Base-by-base conservation (phyloP, 768 basidiomycete species). In the Hemileccinum impolitum region DNA sequence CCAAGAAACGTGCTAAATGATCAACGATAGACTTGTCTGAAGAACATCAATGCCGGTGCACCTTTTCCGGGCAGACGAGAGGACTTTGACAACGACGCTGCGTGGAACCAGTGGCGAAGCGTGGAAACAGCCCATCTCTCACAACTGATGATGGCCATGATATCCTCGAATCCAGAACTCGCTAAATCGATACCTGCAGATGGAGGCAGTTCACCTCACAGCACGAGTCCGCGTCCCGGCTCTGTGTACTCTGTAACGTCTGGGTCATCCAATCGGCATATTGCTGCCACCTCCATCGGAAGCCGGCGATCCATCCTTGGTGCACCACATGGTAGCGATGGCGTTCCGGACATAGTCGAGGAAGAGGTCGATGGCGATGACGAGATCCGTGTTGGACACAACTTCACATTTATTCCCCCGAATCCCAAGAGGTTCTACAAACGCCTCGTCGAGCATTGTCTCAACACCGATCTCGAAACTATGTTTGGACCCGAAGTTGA, bases 401-500 rank as follows among this genome's bases (percentile, higher is more conserved):
- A 85, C 58, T 96, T 94, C 73, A 90, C 89, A 0, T 96, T 81
- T 64, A 92, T 98, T 52, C 94, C 94, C 3, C 84, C 91, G 14
- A 90, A 89, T 62, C 89, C 94, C 7, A 82, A 80, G 67, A 83
- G 80, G 59, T 90, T 79, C 65, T 99, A 95, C 75, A 82, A 83
- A 55, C 81, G 89, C 11, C 76, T 98, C 14, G 77, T 96, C 25
- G 85, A 91, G 63, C 74, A 80, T 47, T 93, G 93, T 62, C 80
- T 99, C 39, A 75, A 85, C 21, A 77, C 79, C 23, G 96, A 99
- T 65, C 73, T 98, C 50, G 90, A 92, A 61, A 80, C 84, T 32
- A 92, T 99, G 89, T 76, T 87, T 42, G 87, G 87, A 39, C 87
- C 90, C 5, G 87, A 89, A 49, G 85, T 97, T n/a, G 87, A 92